Conservation (phyloP, 139 green algal species). For the Micractinium conductrix region DNA sequence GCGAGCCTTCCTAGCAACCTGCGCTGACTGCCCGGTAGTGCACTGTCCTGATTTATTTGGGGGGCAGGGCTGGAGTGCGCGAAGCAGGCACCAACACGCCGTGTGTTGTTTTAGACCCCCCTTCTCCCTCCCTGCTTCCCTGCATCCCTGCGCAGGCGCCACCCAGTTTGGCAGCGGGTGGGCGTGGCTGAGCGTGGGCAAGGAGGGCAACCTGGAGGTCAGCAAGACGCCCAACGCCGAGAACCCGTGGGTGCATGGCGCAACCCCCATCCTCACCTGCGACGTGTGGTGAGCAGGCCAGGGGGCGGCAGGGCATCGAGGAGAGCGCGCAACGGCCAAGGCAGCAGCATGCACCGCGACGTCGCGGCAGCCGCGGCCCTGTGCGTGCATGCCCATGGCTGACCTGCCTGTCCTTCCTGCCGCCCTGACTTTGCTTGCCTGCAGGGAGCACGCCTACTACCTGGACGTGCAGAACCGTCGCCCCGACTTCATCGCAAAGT, state of each 20-base stretch:
- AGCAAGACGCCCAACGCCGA: slow-evolving; percentile 95
- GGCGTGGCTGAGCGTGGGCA: slow-evolving; percentile 89
- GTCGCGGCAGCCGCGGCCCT: too few species aligned
- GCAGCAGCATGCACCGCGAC: neutral
- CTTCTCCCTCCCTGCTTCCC: neutral
- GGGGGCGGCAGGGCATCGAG: neutral
- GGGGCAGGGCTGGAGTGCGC: too few species aligned
- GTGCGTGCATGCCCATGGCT: neutral
- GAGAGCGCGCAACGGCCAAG: too few species aligned
- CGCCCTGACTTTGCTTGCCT: too few species aligned
- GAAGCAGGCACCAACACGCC: too few species aligned
- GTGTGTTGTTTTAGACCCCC: too few species aligned
- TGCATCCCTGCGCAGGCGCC: slow-evolving; percentile 44
- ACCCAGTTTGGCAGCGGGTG: slow-evolving; percentile 96
- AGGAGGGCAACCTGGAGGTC: slow-evolving; percentile 85
- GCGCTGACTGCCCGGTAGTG: too few species aligned
- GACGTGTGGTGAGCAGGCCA: slow-evolving; percentile 81
- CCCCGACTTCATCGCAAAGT: slow-evolving; percentile 80
- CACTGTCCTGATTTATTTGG: too few species aligned
- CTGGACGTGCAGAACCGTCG: slow-evolving; percentile 66
- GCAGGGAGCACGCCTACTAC: slow-evolving; percentile 22
- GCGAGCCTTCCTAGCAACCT: too few species aligned
- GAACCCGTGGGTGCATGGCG: slow-evolving; percentile 76
- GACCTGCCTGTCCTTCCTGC: neutral
- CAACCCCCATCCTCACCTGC: slow-evolving; percentile 91